Base-by-base conservation (phyloP, 2,329 filamentous ascomycete genomes). In the Mycogone perniciosa region DNA sequence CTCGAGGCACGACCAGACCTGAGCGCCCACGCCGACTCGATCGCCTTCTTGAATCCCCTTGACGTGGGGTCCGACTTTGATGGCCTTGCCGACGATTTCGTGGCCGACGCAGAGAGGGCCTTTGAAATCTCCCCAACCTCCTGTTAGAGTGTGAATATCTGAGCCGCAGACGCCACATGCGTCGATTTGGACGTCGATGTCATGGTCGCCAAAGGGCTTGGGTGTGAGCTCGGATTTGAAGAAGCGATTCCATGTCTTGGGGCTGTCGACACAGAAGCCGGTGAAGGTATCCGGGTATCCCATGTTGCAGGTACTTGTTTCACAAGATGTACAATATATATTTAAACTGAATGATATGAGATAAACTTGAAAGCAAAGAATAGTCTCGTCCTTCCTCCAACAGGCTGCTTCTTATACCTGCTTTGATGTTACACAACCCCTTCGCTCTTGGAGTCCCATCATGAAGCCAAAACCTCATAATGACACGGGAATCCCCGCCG, bases 101-200 rank as follows among this genome's bases (percentile, higher is more conserved):
- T 56, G 81, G 46, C 80, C 81, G 4, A 80, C 76, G 45, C 75
- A 78, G 37, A 80, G 63, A 2, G 76, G 75, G 0, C 69, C 68
- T 43, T 67, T 50, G 44, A 63, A 71, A 9, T 71, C 67, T 37
- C 78, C 77, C 79, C 78, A 82, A 53, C 78, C 77, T 51, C 76
- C 75, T 46, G 70, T 77, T 49, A 82, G 67, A 27, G 76, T 81
- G 66, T 82, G 80, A 10, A 84, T 71, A 57, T 84, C 80, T 48
- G 75, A 80, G 56, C 81, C 79, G 62, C 81, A 84, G 47, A 84
- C 71, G 61, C 84, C 83, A 63, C 84, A 87, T 54, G 78, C 81
- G 50, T 85, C 79, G 57, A 90, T 84, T 67, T 86, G 82, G 63
- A 90, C 79, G 62, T 89, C 86, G 58, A 89, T 54, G 46, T 66